These are phyloP conservation scores for Magnaporthales sp. DNA, from an alignment of 2,329 filamentous ascomycete genomes.

Conservation along the genomic window DNA sequence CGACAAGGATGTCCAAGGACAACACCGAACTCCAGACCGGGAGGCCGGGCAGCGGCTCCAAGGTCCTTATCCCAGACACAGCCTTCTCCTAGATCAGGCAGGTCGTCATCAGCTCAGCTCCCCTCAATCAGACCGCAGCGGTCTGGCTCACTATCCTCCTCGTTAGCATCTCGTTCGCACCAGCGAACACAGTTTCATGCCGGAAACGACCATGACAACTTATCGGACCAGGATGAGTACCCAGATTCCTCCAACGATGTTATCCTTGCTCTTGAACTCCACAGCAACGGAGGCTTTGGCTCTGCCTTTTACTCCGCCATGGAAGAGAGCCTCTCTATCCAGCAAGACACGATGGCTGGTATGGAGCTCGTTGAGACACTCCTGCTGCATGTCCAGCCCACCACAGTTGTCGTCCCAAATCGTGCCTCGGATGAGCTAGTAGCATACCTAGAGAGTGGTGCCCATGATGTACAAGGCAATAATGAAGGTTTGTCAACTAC, in stretches of 20 bases:
- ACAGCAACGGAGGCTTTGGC: constrained; percentile 61
- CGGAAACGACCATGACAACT: not conserved
- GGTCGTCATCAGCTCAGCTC: not conserved
- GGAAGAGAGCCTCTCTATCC: constrained; percentile 62
- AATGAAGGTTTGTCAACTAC: constrained; percentile 11
- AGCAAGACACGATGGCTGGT: constrained; percentile 68
- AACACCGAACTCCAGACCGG: not conserved
- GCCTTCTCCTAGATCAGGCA: not conserved
- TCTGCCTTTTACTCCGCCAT: constrained; percentile 74
- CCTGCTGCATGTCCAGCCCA: constrained; percentile 45
- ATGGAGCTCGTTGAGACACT: constrained; percentile 59
- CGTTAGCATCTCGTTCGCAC: not conserved
- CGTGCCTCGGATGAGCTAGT: constrained; percentile 33
- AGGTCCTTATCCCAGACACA: not conserved
- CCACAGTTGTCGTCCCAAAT: constrained; percentile 42
- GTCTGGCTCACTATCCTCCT: not conserved
- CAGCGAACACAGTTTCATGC: not conserved
- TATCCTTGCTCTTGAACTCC: constrained; percentile 73
- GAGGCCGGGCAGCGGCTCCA: not conserved
- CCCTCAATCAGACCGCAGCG: not conserved
- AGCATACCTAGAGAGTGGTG: constrained; percentile 23
- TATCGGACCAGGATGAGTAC: constrained; percentile 10
- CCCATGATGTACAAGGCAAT: constrained; percentile 22
- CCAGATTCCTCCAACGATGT: constrained; percentile 48
- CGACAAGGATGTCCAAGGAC: not conserved